These are phyloP conservation scores for Lodderomyces beijingensis DNA, from an alignment of 1,139 yeast genomes.

Conservation along the genomic window DNA sequence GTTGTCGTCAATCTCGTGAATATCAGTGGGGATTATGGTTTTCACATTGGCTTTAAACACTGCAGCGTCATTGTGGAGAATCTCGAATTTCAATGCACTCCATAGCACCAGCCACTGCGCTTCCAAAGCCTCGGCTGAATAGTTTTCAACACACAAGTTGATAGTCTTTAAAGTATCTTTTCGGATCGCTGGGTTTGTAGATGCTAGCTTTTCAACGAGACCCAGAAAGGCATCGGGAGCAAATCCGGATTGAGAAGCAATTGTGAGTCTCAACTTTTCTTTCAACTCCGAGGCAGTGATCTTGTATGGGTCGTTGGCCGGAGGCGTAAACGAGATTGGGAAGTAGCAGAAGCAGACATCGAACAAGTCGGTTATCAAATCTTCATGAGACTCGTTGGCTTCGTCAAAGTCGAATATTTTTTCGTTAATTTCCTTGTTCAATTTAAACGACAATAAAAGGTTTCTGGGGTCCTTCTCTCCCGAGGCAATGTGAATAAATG, in stretches of 20 bases:
- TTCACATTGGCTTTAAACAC: slow-evolving; percentile 22
- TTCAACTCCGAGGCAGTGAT: slow-evolving; percentile 75
- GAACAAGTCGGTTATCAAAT: slow-evolving; percentile 53
- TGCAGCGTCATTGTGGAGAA: slow-evolving; percentile 64
- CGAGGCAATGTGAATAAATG: slow-evolving; percentile 64
- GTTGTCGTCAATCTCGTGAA: slow-evolving; percentile 28
- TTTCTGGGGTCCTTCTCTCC: slow-evolving; percentile 96
- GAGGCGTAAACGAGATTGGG: slow-evolving; percentile 94
- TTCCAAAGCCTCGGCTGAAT: slow-evolving; percentile 43
- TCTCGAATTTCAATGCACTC: slow-evolving; percentile 85
- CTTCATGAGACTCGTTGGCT: slow-evolving; percentile 36
- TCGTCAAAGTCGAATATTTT: slow-evolving; percentile 33
- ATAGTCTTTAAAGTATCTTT: slow-evolving; percentile 71
- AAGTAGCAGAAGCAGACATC: slow-evolving; percentile 92
- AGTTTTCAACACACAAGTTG: slow-evolving; percentile 49
- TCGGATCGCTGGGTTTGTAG: slow-evolving; percentile 75
- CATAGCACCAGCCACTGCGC: slow-evolving; percentile 71
- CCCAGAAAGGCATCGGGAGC: slow-evolving; percentile 75
- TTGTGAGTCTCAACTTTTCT: slow-evolving; percentile 49
- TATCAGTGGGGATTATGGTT: slow-evolving; percentile 27
- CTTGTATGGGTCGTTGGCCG: slow-evolving; percentile 84
- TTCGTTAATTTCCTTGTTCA: slow-evolving; percentile 49
- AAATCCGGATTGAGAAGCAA: slow-evolving; percentile 60
- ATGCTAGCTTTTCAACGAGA: slow-evolving; percentile 76
- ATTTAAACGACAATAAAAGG: slow-evolving; percentile 61